Percentiles rank a stretch among this genome's conserved stretches.
Conservation (phyloP, 306 rosid species). For the Hylodesmum podocarpum region DNA sequence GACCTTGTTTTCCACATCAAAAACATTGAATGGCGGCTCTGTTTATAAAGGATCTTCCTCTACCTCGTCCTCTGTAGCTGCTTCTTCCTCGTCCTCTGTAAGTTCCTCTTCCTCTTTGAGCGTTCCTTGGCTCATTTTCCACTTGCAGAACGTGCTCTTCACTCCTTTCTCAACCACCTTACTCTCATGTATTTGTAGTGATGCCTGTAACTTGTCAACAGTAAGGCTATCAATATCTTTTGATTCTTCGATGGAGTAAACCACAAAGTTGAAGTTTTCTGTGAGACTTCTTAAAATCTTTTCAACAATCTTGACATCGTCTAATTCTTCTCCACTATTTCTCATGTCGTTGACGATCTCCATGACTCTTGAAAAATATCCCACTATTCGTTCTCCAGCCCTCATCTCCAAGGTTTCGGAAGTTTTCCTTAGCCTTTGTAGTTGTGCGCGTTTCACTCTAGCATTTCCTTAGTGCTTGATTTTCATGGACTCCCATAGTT, state of each 20-base stretch:
- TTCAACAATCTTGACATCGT: background rate
- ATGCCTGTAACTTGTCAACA: background rate
- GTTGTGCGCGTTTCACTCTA: background rate
- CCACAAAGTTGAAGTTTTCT: no score
- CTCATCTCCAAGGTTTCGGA: background rate
- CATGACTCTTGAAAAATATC: background rate
- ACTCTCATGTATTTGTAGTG: background rate
- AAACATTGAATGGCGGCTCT: background rate
- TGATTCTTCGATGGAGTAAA: no score
- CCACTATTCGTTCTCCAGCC: background rate
- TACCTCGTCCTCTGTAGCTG: background rate
- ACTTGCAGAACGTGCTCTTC: background rate
- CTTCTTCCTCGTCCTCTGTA: background rate
- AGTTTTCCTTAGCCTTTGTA: background rate
- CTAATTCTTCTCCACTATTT: background rate
- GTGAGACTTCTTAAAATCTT: background rate
- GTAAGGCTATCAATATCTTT: background rate
- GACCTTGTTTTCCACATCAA: background rate
- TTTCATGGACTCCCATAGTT: background rate
- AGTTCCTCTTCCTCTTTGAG: background rate
- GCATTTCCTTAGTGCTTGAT: background rate
- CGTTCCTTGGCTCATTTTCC: background rate
- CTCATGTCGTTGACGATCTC: background rate
- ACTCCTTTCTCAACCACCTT: background rate
- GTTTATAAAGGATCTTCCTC: background rate